Base-by-base conservation (phyloP, 2,329 filamentous ascomycete genomes). In the Venturiaceae sp. region DNA sequence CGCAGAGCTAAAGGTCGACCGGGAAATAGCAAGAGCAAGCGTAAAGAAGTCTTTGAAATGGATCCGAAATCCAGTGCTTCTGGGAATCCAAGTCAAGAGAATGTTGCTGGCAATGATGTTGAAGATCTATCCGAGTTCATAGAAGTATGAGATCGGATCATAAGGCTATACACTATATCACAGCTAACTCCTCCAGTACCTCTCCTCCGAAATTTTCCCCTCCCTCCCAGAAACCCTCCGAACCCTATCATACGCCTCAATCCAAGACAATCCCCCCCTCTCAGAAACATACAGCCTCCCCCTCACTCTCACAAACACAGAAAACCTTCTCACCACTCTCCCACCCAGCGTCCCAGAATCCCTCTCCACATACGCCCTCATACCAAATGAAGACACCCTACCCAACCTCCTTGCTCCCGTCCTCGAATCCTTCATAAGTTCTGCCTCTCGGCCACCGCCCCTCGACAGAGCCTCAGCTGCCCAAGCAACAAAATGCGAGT, bases 51-150 rank as follows among this genome's bases (percentile, higher is more conserved):
- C 19, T 19, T 14, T 28, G 58, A 57, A 54, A 14, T 7, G 8
- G 8, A 30, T 7, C 11, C 44, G 23, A 30, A 30, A 7, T 1
- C 5, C 3, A 16, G 13, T 2, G 23, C n/a, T 61, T 60, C 58
- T 57, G 36, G 60, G 21, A 61, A 62, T 26, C 52, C 59, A 34
- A 46, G 33, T 28, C 16, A 54, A 30, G 47, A 50, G 1, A 34
- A 60, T 28, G 63, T 64, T 62, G 64, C 56, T 13, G 21, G 14
- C 57, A 66, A 71, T 19, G 75, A 82, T 63, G 82, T 81, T 5
- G 85, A 87, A 64, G 88, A 92, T 58, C 73, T 94, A 23, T 82
- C 83, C 28, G 90, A 95, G 1, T 95, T 95, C 71, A 84, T 88
- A 57, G 85, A 92, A 64, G 81, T 83, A 74, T 39, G 66, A 28